These are phyloP conservation scores for Venturia carpophila DNA, from an alignment of 2,329 filamentous ascomycete genomes.

Conservation along the genomic window DNA sequence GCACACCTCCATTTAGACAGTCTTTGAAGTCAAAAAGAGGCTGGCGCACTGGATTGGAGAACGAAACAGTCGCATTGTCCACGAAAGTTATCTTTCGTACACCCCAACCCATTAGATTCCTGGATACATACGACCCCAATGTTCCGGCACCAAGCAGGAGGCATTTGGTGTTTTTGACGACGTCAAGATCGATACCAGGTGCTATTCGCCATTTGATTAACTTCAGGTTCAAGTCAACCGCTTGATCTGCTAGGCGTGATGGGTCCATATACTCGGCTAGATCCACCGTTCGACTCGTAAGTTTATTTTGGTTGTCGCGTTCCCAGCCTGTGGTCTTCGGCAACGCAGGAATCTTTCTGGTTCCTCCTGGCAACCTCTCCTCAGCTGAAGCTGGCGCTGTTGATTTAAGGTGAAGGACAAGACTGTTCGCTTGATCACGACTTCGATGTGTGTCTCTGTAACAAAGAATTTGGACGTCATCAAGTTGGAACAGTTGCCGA, in stretches of 20 bases:
- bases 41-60: slow-evolving; percentile 92
- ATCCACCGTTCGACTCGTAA: slow-evolving; percentile 70
- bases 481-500: slow-evolving; percentile 69
- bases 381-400: slow-evolving; percentile 20
- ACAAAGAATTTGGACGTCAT: slow-evolving; percentile 74
- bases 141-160: slow-evolving; percentile 88
- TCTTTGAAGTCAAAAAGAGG: slow-evolving; percentile 87
- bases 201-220: slow-evolving; percentile 98
- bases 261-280: slow-evolving; percentile 93
- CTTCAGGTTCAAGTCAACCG: slow-evolving; percentile 92
- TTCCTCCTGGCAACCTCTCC: slow-evolving; percentile 21
- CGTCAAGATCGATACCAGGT: slow-evolving; percentile 76
- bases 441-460: slow-evolving; percentile 76
- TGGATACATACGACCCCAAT: slow-evolving; percentile 84
- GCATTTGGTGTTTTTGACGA: slow-evolving; percentile 83
- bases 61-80: slow-evolving; percentile 88
- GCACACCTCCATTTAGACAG: slow-evolving; percentile 73
- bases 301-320: slow-evolving; percentile 67
- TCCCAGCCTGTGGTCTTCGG: slow-evolving; percentile 97
- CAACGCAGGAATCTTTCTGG: slow-evolving; percentile 43
- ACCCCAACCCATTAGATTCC: slow-evolving; percentile 91
- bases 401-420: slow-evolving; percentile 62
- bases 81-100: slow-evolving; percentile 93
- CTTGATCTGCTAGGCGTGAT: slow-evolving; percentile 75
- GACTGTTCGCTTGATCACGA: slow-evolving; percentile 72